Base-by-base conservation (phyloP, 768 basidiomycete species). In the Basidioascus undulatus region DNA sequence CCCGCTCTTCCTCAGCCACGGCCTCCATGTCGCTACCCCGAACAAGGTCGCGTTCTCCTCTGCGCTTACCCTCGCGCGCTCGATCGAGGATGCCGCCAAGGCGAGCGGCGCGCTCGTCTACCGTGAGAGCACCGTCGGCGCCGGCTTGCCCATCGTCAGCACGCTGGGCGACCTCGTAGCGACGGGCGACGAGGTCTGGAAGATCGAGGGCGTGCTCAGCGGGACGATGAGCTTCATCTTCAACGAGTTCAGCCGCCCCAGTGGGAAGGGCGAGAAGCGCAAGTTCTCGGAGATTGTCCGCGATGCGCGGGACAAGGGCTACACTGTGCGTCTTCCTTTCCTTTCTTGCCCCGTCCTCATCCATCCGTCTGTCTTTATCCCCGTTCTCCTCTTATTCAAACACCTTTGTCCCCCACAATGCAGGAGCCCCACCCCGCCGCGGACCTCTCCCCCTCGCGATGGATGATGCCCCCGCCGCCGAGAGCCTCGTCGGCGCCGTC, bases 211-310 rank as follows among this genome's bases (percentile, higher is more conserved):
- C 30, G 92, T 96, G 18, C 82, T 98, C 59, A 86, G 81, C 5
- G 92, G 92, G 8, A 98, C 92, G 3, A 72, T 98, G 67, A 83
- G 78, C 55, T 98, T 96, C 63, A 96, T 98, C 62, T 98, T 98
- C 68, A 96, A 96, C 62, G 74, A 84, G 47, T 82, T 86, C 62
- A 75, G 80, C 3, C 74, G 71, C 4, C 72, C 70, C 2, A 65
- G 71, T 5, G 68, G 69, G 37, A 23, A 40, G 2, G 37, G 24
- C 12, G 43, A 31, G 8, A 40, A 42, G 4, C 50, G 57, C 42
- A 61, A 57, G 49, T 96, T 98, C 61, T 89, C 84, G 5, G 74
- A 80, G 20, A 75, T 96, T 27, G 89, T 98, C 41, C 70, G 70
- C 44, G 58, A 73, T 28, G 92, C 92, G 5, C 75, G 82, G 36